phyloP scores from a whole-genome alignment of 805 yeast genomes.

The Suhomyces sp. region DNA sequence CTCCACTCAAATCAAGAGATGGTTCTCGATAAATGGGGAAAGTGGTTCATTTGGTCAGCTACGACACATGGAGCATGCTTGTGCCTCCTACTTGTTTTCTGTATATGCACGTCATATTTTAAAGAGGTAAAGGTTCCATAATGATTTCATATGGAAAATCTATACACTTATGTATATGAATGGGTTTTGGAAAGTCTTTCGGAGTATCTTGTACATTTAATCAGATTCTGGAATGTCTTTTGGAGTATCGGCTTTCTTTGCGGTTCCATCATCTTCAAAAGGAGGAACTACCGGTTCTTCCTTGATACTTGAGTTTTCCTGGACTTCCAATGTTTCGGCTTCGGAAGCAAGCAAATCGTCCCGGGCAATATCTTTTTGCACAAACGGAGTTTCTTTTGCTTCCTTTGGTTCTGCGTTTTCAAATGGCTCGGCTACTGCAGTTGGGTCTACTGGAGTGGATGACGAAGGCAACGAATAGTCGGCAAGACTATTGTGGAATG shows the following conservation, averaged over 20 bases:
- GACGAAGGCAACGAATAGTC: constrained; percentile 19
- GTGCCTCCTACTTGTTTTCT: too few relatives aligned
- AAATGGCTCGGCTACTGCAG: constrained; percentile 13
- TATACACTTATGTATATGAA: background rate
- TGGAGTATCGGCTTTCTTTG: constrained; percentile 2
- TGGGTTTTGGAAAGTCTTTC: background rate
- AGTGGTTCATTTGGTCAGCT: too few relatives aligned
- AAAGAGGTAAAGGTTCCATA: background rate
- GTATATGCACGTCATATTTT: background rate
- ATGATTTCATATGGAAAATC: background rate
- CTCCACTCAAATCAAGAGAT: too few relatives aligned
- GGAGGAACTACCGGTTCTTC: constrained; percentile 14
- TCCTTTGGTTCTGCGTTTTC: constrained; percentile 15
- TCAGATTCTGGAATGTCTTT: constrained; percentile 11
- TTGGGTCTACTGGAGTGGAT: constrained; percentile 1
- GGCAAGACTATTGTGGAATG: constrained; percentile 39
- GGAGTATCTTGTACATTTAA: background rate
- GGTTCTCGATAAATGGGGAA: too few relatives aligned
- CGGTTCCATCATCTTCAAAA: constrained; percentile 9
- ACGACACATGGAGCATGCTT: too few relatives aligned
- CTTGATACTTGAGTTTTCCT: constrained; percentile 4
- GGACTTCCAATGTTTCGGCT: constrained; percentile 6
- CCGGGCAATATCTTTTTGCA: constrained; percentile 2
- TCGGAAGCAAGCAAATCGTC: constrained; percentile 1
- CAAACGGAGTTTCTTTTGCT: constrained; percentile 24